Percentiles rank a stretch among this genome's conserved stretches.
phyloP scores from a whole-genome alignment of 2,329 filamentous ascomycete genomes.

The Fusarium chlamydosporum region DNA sequence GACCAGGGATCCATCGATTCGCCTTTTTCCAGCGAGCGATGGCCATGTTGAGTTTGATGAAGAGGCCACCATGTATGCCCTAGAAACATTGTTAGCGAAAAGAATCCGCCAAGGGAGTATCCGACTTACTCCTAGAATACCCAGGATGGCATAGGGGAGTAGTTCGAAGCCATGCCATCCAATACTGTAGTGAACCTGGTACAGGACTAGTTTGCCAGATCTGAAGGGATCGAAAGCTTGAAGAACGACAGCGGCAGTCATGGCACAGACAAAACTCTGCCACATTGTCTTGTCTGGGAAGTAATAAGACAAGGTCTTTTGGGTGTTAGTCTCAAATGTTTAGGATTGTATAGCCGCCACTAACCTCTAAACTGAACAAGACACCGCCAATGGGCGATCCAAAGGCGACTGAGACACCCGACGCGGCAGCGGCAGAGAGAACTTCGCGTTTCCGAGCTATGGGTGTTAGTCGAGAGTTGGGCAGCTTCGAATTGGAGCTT shows the following conservation, averaged over 20 bases:
- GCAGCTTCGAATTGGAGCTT: neutral
- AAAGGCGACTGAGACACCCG: constrained; percentile 94
- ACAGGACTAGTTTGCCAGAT: constrained; percentile 94
- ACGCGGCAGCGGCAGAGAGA: constrained; percentile 90
- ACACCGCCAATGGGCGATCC: constrained; percentile 95
- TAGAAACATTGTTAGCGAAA: constrained; percentile 48
- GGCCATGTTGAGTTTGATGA: constrained; percentile 94
- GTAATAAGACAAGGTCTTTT: constrained; percentile 86
- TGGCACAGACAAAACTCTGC: constrained; percentile 99
- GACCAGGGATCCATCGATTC: constrained; percentile 74
- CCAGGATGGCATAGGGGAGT: constrained; percentile 86
- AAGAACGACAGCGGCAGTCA: constrained; percentile 95
- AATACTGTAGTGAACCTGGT: constrained; percentile 92
- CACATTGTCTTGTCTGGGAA: constrained; percentile 99
- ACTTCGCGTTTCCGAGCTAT: constrained; percentile 92
- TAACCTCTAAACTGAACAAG: constrained; percentile 90
- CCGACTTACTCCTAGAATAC: constrained; percentile 77
- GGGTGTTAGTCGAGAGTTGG: constrained; percentile 5
- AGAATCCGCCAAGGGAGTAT: neutral
- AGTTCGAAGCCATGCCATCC: constrained; percentile 97
- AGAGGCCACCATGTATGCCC: constrained; percentile 94
- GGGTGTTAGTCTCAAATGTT: constrained; percentile 9
- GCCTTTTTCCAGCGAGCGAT: constrained; percentile 85
- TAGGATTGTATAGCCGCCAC: neutral
- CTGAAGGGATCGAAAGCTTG: constrained; percentile 95